phyloP scores from a whole-genome alignment of 495 filamentous ascomycete species.

The Aspergillus affinis region DNA sequence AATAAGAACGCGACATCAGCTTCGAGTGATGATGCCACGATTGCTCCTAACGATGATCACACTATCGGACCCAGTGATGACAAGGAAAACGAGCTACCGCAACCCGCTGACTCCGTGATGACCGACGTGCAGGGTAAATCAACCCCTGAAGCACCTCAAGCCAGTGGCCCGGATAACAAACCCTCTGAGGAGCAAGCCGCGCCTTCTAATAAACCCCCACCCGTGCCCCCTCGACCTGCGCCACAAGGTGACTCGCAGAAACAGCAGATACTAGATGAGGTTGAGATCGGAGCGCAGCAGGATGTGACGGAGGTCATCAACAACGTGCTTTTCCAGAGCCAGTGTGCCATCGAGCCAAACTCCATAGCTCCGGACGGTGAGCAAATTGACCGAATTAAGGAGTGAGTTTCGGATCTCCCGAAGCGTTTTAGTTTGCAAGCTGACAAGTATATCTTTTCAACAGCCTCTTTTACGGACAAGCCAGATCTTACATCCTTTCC shows the following conservation, averaged over 20 bases:
- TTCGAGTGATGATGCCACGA: not conserved
- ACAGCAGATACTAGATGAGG: constrained; percentile 49
- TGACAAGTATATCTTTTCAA: constrained; percentile 10
- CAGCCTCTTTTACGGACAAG: constrained; percentile 60
- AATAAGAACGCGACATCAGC: constrained; percentile 21
- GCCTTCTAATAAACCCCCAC: constrained; percentile 37
- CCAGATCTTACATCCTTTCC: constrained; percentile 54
- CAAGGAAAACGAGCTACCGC: constrained; percentile 45
- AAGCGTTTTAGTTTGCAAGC: not conserved
- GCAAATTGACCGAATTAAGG: constrained; percentile 76
- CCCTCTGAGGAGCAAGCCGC: constrained; percentile 9
- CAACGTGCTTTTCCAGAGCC: constrained; percentile 84
- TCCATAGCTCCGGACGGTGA: constrained; percentile 62
- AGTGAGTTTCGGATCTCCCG: constrained; percentile 37
- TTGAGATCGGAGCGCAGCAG: constrained; percentile 70
- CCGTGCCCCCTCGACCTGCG: constrained; percentile 48
- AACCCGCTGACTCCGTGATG: constrained; percentile 18
- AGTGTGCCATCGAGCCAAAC: constrained; percentile 75
- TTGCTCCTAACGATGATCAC: not conserved
- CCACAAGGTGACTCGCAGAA: constrained; percentile 35
- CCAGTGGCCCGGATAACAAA: constrained; percentile 1
- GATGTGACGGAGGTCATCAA: constrained; percentile 96
- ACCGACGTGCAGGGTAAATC: constrained; percentile 16
- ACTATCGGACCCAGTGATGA: constrained; percentile 25
- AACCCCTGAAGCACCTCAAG: constrained; percentile 12